Conservation (phyloP, 2,329 filamentous ascomycete species). For the Fusarium lateritium region DNA sequence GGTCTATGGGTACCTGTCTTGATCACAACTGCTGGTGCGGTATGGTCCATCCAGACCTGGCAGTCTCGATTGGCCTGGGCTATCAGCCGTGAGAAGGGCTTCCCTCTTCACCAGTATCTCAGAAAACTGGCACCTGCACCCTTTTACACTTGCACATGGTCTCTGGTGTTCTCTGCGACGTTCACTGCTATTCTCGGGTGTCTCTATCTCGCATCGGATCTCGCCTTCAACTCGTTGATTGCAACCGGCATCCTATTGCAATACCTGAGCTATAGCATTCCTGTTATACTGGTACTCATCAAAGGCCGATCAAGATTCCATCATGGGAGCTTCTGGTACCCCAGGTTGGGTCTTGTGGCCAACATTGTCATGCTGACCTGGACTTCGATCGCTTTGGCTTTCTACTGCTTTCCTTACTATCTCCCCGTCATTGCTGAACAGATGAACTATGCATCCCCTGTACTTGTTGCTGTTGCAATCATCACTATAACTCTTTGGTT, state of each 20-base stretch:
- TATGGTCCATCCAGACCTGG: conserved; percentile 21
- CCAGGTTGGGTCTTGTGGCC: neutral
- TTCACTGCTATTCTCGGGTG: conserved; percentile 9
- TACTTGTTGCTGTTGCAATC: neutral
- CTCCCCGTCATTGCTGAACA: neutral
- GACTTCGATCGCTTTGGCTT: conserved; percentile 1
- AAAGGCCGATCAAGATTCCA: conserved; percentile 9
- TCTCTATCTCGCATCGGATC: conserved; percentile 10
- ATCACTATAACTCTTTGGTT: conserved; percentile 6
- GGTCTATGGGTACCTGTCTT: conserved; percentile 12
- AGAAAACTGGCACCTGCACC: conserved; percentile 15
- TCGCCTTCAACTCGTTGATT: conserved; percentile 17
- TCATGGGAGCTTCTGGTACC: conserved; percentile 15
- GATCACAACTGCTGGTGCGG: neutral
- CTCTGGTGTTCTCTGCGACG: conserved; percentile 3
- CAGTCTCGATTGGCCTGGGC: conserved; percentile 13
- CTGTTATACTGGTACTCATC: neutral
- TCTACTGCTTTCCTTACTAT: conserved; percentile 21
- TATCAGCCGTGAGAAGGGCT: conserved; percentile 8
- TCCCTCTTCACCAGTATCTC: conserved; percentile 7
- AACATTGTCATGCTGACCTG: conserved; percentile 11
- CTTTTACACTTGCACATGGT: conserved; percentile 9
- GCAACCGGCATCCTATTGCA: conserved; percentile 3
- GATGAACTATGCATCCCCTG: conserved; percentile 16
- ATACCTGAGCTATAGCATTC: conserved; percentile 20